Evolutionary conservation across 2,329 filamentous ascomycete genomes (phyloP).

Genomic region (Chrysosporium keratinophilum): DNA sequence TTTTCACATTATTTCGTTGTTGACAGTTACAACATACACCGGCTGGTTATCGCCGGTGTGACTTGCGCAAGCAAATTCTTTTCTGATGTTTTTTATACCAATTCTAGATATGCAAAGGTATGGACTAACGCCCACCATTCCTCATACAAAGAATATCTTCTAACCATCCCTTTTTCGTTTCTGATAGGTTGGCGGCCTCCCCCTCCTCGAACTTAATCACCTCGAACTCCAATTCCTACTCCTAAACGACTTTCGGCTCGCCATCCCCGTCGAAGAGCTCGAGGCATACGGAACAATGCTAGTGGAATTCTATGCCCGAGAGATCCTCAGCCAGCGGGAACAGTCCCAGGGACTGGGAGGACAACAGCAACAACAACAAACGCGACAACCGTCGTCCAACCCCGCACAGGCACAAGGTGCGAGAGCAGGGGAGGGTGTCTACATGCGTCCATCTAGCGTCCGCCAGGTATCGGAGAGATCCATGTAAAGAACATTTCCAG

Average conservation of each 20-base stretch:
- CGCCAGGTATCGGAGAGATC: neutral
- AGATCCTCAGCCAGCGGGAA: slow-evolving; percentile 60
- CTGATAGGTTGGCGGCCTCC: slow-evolving; percentile 77
- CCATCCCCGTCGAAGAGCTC: slow-evolving; percentile 85
- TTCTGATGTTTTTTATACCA: slow-evolving; percentile 97
- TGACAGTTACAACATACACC: slow-evolving; percentile 97
- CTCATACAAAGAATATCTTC: neutral
- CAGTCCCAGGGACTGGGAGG: too few relatives aligned
- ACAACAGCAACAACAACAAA: neutral
- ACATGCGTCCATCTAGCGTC: slow-evolving; percentile 2
- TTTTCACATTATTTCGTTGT: slow-evolving; percentile 77
- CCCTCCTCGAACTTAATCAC: slow-evolving; percentile 85
- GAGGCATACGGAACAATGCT: slow-evolving; percentile 98
- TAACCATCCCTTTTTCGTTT: neutral
- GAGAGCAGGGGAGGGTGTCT: neutral
- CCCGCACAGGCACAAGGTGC: neutral
- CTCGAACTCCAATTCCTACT: slow-evolving; percentile 91
- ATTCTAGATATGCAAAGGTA: slow-evolving; percentile 95
- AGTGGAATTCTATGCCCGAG: slow-evolving; percentile 91
- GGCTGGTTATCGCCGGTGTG: slow-evolving; percentile 89
- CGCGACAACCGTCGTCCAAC: neutral
- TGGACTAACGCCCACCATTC: too few relatives aligned
- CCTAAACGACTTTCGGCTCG: slow-evolving; percentile 89
- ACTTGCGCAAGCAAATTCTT: slow-evolving; percentile 99
- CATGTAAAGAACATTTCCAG: neutral